Percentiles rank a stretch among this genome's conserved stretches.
Conservation (phyloP, 306 rosid species). For the Coriaria nepalensis region DNA sequence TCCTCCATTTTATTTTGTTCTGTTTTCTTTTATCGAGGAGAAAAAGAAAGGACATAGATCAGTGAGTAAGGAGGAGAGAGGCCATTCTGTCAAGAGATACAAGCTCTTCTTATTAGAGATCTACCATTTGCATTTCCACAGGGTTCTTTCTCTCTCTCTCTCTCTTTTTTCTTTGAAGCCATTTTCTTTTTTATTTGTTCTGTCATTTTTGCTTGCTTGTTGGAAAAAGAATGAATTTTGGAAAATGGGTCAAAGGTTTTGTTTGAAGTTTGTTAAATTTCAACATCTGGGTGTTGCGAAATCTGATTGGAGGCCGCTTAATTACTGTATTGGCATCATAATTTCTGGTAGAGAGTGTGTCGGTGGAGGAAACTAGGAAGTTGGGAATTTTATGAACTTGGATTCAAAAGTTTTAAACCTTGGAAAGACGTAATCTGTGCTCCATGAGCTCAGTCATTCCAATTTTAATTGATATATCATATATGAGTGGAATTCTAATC, state of each 20-base stretch:
- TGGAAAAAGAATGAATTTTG: slow-evolving; percentile 1
- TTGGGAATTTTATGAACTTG: no score
- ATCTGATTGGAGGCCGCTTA: slow-evolving; percentile 10
- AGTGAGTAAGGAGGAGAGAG: not conserved
- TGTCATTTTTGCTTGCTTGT: slow-evolving; percentile 8
- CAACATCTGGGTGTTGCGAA: slow-evolving; percentile 7
- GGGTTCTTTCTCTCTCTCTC: slow-evolving; percentile 25
- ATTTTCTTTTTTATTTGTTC: not conserved
- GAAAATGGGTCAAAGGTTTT: slow-evolving; percentile 1
- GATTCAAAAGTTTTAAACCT: no score
- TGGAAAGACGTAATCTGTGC: no score
- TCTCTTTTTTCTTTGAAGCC: slow-evolving; percentile 13
- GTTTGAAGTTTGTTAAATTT: no score
- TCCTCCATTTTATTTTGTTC: not conserved
- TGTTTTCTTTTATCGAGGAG: slow-evolving; percentile 20
- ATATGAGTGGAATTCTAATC: not conserved
- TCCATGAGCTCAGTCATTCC: no score
- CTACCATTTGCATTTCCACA: slow-evolving; percentile 30
- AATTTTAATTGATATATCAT: no score
- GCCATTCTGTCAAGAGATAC: slow-evolving; percentile 13
- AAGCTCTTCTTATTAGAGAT: slow-evolving; percentile 30
- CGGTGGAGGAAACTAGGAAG: no score
- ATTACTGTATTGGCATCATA: not conserved
- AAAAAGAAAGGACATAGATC: no score
- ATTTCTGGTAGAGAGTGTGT: no score